phyloP scores from a whole-genome alignment of 495 filamentous ascomycete genomes.

The Penicillium herquei region DNA sequence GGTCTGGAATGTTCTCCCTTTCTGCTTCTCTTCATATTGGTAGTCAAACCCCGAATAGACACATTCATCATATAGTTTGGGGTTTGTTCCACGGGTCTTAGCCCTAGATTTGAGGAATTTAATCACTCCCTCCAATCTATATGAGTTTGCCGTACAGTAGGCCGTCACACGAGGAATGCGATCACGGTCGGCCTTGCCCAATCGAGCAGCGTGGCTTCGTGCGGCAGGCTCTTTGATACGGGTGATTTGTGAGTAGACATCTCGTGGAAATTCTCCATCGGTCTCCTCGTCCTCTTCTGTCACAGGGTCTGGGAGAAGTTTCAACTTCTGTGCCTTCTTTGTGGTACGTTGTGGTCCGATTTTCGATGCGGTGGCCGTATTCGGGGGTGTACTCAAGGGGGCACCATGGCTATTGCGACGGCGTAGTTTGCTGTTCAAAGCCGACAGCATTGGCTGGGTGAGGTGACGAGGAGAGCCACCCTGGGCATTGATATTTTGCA shows the following conservation, averaged over 20 bases:
- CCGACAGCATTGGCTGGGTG: conserved; percentile 70
- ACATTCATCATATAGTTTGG: conserved; percentile 94
- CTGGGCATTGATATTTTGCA: conserved; percentile 33
- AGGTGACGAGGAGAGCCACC: conserved; percentile 31
- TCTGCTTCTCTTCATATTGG: conserved; percentile 43
- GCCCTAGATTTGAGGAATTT: conserved; percentile 81
- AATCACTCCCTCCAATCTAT: conserved; percentile 83
- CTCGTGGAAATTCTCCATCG: conserved; percentile 87
- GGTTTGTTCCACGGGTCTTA: conserved; percentile 71
- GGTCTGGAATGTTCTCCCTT: conserved; percentile 20
- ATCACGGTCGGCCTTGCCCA: conserved; percentile 91
- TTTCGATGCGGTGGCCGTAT: conserved; percentile 59
- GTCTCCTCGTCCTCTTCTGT: conserved; percentile 62
- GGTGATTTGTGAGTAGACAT: conserved; percentile 93
- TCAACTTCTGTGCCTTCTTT: conserved; percentile 93
- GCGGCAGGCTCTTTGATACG: conserved; percentile 96
- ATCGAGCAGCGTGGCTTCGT: conserved; percentile 82
- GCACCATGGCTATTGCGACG: conserved; percentile 80
- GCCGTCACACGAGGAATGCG: conserved; percentile 88
- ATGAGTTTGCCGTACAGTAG: conserved; percentile 90
- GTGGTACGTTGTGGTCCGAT: conserved; percentile 94
- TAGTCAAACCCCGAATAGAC: conserved; percentile 94
- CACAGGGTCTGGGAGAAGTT: conserved; percentile 87
- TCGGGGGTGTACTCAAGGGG: conserved; percentile 42
- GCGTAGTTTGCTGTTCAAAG: conserved; percentile 82